Evolutionary conservation across 805 yeast genomes (phyloP).

Genomic region (Metschnikowia kunwiensis): DNA sequence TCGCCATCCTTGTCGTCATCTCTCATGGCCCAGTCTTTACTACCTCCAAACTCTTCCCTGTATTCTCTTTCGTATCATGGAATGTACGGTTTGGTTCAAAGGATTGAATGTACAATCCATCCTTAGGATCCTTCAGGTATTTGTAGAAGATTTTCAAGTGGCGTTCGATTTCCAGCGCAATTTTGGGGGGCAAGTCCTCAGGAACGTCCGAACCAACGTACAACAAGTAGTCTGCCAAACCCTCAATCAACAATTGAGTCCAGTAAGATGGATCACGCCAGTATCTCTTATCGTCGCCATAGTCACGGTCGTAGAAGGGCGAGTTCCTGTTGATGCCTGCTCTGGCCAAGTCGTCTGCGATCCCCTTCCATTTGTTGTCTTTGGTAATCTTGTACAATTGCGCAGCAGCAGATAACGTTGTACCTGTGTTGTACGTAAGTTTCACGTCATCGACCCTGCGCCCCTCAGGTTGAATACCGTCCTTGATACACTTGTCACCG

Average conservation of each 20-base stretch:
- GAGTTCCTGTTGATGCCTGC: constrained; percentile 58
- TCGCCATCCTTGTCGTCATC: constrained; percentile 48
- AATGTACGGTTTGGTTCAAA: constrained; percentile 58
- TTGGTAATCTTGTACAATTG: constrained; percentile 93
- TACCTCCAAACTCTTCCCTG: constrained; percentile 52
- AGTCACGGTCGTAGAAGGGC: constrained; percentile 63
- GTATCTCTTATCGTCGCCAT: constrained; percentile 50
- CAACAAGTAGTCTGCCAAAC: constrained; percentile 61
- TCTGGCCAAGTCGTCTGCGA: constrained; percentile 48
- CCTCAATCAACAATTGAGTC: constrained; percentile 62
- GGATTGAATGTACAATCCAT: constrained; percentile 57
- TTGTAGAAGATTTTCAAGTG: constrained; percentile 57
- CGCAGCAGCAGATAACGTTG: constrained; percentile 57
- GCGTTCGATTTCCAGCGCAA: constrained; percentile 45
- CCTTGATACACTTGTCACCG: constrained; percentile 53
- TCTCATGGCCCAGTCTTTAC: constrained; percentile 48
- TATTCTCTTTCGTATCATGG: constrained; percentile 47
- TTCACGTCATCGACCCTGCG: constrained; percentile 48
- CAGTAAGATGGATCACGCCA: constrained; percentile 66
- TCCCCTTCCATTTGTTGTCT: constrained; percentile 79
- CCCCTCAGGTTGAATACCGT: constrained; percentile 53
- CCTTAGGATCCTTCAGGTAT: constrained; percentile 53
- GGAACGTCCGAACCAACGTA: constrained; percentile 44
- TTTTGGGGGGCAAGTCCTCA: constrained; percentile 33
- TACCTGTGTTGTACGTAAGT: constrained; percentile 68